These are phyloP conservation scores for Penicillium janthinellum DNA, from an alignment of 2,329 filamentous ascomycete species.

Conservation along the genomic window DNA sequence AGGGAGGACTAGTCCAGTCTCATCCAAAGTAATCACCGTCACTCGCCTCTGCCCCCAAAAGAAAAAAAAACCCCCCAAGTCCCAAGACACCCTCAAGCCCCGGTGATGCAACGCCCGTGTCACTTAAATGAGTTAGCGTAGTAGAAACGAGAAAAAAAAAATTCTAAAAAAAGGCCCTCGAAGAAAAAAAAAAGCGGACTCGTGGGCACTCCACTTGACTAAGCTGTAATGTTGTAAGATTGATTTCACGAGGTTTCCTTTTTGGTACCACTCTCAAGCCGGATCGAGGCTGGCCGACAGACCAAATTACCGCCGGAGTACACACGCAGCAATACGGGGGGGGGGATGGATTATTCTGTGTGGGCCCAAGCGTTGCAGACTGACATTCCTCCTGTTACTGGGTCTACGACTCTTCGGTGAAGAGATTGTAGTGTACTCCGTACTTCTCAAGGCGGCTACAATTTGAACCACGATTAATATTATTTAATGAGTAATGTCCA, in stretches of 20 bases:
- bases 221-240: slow-evolving; percentile 1
- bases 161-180: slow-evolving; percentile 18
- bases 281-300: background rate
- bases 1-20: background rate
- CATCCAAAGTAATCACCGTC: background rate
- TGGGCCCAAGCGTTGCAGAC: slow-evolving; percentile 16
- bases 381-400: slow-evolving; percentile 18
- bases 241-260: background rate
- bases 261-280: background rate
- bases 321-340: background rate
- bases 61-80: no score
- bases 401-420: slow-evolving; percentile 4
- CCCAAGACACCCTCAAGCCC: background rate
- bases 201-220: slow-evolving; percentile 21
- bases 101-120: slow-evolving; percentile 29
- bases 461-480: no score
- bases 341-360: background rate
- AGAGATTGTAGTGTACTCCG: background rate
- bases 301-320: background rate
- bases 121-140: slow-evolving; percentile 14
- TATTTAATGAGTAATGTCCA: no score
- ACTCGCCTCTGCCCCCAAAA: background rate
- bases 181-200: slow-evolving; percentile 17
- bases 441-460: no score
- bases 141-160: slow-evolving; percentile 17